Percentiles rank a stretch among this genome's conserved stretches.
Conservation (phyloP, 1,284 basidiomycete genomes). For the Pulchroboletus neoregius region DNA sequence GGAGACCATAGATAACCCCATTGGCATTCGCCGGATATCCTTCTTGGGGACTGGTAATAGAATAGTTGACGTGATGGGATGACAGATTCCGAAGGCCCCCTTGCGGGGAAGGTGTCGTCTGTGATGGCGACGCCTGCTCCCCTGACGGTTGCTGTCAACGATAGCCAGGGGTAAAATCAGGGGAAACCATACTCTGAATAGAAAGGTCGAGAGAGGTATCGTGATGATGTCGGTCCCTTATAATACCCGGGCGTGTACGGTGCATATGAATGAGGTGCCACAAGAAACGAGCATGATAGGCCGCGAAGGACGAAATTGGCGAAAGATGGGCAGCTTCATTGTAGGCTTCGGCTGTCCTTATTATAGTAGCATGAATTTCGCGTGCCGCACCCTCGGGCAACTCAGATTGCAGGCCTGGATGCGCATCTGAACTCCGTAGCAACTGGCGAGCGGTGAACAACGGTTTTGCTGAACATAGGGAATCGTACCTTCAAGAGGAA, state of each 20-base stretch:
- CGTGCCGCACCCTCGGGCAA: constrained; percentile 53
- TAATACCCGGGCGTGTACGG: constrained; percentile 44
- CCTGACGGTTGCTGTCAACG: constrained; percentile 17
- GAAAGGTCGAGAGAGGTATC: constrained; percentile 45
- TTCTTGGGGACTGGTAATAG: constrained; percentile 21
- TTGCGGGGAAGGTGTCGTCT: constrained; percentile 28
- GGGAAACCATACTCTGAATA: constrained; percentile 39
- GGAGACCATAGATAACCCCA: constrained; percentile 17
- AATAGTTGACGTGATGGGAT: constrained; percentile 20
- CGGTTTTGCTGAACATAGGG: neutral
- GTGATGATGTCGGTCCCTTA: constrained; percentile 35
- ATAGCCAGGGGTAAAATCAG: neutral
- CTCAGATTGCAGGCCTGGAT: constrained; percentile 44
- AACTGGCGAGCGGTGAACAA: constrained; percentile 42
- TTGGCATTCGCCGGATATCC: constrained; percentile 16
- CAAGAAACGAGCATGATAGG: constrained; percentile 73
- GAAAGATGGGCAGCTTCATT: constrained; percentile 60
- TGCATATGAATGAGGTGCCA: constrained; percentile 61
- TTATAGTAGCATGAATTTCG: constrained; percentile 62
- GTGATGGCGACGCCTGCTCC: constrained; percentile 23
- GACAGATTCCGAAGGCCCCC: constrained; percentile 11
- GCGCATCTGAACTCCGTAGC: constrained; percentile 55
- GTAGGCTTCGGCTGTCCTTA: constrained; percentile 69
- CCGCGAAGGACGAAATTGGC: constrained; percentile 56
- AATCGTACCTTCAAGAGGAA: constrained; percentile 63